phyloP scores from a whole-genome alignment of 306 rosid species.

The Castanopsis chinensis region DNA sequence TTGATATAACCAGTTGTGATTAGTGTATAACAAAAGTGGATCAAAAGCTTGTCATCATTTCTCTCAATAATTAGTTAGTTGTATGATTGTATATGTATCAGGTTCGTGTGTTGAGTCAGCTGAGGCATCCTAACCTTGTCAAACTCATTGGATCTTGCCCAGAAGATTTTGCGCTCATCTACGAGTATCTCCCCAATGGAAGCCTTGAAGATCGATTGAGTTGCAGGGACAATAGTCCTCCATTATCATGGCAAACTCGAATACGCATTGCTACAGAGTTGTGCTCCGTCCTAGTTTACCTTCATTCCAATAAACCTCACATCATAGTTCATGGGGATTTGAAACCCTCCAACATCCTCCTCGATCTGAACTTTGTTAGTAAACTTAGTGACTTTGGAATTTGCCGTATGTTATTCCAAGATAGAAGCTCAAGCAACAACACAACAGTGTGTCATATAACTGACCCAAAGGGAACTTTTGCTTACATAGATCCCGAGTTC shows the following conservation, averaged over 20 bases:
- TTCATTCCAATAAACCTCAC: constrained; percentile 52
- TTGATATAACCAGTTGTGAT: too few species aligned
- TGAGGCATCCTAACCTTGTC: constrained; percentile 50
- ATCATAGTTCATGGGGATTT: constrained; percentile 45
- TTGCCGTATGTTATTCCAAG: constrained; percentile 35
- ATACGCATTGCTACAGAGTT: constrained; percentile 45
- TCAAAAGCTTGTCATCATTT: too few species aligned
- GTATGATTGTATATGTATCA: neutral
- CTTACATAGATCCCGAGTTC: constrained; percentile 51
- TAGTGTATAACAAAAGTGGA: too few species aligned
- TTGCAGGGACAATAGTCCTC: constrained; percentile 41
- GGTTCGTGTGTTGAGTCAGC: constrained; percentile 52
- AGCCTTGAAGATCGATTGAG: constrained; percentile 53
- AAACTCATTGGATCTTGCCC: constrained; percentile 55
- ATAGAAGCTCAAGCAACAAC: constrained; percentile 20
- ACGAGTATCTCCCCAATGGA: constrained; percentile 51
- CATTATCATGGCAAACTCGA: constrained; percentile 52
- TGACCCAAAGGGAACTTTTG: constrained; percentile 40
- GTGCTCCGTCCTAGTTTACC: constrained; percentile 49
- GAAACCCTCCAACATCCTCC: constrained; percentile 52
- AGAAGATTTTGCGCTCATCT: constrained; percentile 40
- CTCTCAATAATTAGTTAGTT: too few species aligned
- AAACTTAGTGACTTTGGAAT: constrained; percentile 61
- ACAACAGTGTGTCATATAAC: constrained; percentile 37
- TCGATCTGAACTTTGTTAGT: constrained; percentile 38